Conservation (phyloP, 306 rosid species). For the Quercus glauca region DNA sequence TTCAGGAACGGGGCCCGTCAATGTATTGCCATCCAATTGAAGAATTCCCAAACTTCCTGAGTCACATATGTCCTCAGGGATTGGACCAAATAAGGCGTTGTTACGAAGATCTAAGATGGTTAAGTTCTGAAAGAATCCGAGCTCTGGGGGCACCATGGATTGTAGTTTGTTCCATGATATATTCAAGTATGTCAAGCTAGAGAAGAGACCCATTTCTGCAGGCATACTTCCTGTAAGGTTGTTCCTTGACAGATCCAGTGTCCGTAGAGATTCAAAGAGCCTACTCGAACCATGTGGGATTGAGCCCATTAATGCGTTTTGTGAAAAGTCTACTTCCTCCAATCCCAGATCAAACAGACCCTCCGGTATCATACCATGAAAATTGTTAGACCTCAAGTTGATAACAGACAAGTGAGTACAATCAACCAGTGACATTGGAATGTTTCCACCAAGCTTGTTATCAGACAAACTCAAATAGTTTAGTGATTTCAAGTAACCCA, state of each 20-base stretch:
- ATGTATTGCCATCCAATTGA: conserved; percentile 79
- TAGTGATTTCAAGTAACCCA: conserved; percentile 52
- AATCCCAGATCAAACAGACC: conserved; percentile 72
- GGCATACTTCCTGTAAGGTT: conserved; percentile 61
- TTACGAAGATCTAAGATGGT: conserved; percentile 65
- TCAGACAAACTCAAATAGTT: conserved; percentile 45
- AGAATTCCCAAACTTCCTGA: conserved; percentile 74
- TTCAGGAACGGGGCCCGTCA: conserved; percentile 63
- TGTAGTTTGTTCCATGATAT: conserved; percentile 84
- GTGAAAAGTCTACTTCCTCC: conserved; percentile 67
- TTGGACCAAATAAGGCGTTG: conserved; percentile 53
- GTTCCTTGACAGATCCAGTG: conserved; percentile 68
- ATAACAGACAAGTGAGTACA: conserved; percentile 50
- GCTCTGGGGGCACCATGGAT: conserved; percentile 62
- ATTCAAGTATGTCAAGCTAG: conserved; percentile 61
- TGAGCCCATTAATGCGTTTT: conserved; percentile 53
- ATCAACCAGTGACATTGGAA: conserved; percentile 54
- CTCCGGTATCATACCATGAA: conserved; percentile 68
- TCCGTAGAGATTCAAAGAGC: conserved; percentile 49
- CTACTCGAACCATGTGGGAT: conserved; percentile 62
- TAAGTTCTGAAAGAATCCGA: conserved; percentile 62
- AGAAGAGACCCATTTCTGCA: conserved; percentile 62
- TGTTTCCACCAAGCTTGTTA: conserved; percentile 60
- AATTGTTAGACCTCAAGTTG: conserved; percentile 48
- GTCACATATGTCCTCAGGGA: conserved; percentile 70